phyloP scores from a whole-genome alignment of 768 basidiomycete genomes.

The Hericium erinaceus region DNA sequence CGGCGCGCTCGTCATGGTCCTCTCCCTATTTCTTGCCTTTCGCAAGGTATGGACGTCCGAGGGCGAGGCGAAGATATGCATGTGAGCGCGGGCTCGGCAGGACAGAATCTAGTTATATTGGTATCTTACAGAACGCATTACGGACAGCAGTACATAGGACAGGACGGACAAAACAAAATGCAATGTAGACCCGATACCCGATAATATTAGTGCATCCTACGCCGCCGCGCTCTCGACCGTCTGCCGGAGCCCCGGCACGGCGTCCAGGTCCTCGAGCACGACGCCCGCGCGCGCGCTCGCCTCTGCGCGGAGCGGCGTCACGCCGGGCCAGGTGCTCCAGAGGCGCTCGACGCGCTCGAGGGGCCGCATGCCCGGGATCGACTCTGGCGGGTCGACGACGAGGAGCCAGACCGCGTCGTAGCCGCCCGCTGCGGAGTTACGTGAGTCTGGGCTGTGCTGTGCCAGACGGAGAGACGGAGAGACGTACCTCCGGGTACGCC shows the following conservation, averaged over 20 bases:
- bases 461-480: not conserved
- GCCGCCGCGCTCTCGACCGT: not conserved
- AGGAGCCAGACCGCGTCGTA: constrained; percentile 97
- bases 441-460: not conserved
- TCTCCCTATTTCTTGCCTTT: constrained; percentile 71
- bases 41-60: constrained; percentile 69
- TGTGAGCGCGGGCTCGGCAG: constrained; percentile 24
- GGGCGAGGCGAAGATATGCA: constrained; percentile 65
- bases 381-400: constrained; percentile 46
- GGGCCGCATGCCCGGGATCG: constrained; percentile 36
- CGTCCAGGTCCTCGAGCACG: constrained; percentile 49
- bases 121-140: not conserved
- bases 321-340: constrained; percentile 58
- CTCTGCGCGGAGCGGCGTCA: constrained; percentile 62
- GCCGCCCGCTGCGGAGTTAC: constrained; percentile 70
- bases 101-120: not conserved
- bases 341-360: constrained; percentile 53
- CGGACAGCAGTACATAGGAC: not conserved
- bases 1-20: constrained; percentile 65
- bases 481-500: constrained; percentile 91
- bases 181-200: not conserved
- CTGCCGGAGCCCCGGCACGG: constrained; percentile 12
- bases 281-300: constrained; percentile 65
- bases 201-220: too few relatives aligned
- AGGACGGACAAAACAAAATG: not conserved